These are phyloP conservation scores for Nemophila menziesii DNA, from an alignment of 257 asterid genomes.

Conservation along the genomic window DNA sequence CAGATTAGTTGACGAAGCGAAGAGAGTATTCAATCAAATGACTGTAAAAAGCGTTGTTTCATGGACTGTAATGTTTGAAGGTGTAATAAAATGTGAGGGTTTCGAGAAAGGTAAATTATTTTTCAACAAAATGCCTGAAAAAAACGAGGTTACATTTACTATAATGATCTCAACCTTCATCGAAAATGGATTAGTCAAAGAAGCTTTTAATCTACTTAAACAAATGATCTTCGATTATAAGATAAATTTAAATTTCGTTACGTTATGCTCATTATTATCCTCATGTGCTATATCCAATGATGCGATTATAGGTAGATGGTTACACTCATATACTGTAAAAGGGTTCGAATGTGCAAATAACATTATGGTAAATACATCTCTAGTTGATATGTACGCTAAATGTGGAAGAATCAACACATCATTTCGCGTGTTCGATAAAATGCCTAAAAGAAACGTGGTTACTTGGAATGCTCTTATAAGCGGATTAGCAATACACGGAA, in stretches of 20 bases:
- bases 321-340: slow-evolving; percentile 44
- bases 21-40: slow-evolving; percentile 43
- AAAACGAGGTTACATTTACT: slow-evolving; percentile 64
- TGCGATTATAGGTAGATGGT: slow-evolving; percentile 50
- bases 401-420: slow-evolving; percentile 58
- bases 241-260: slow-evolving; percentile 30
- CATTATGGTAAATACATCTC: slow-evolving; percentile 44
- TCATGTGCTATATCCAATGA: slow-evolving; percentile 62
- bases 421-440: slow-evolving; percentile 29
- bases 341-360: slow-evolving; percentile 21
- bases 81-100: slow-evolving; percentile 51
- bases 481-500: slow-evolving; percentile 84
- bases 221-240: slow-evolving; percentile 39
- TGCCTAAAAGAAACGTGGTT: slow-evolving; percentile 33
- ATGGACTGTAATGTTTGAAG: slow-evolving; percentile 69
- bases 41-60: slow-evolving; percentile 50
- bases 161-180: slow-evolving; percentile 41
- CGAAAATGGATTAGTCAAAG: slow-evolving; percentile 36
- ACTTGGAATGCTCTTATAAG: slow-evolving; percentile 69
- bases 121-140: slow-evolving; percentile 66
- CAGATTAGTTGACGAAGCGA: slow-evolving; percentile 35
- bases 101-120: slow-evolving; percentile 35
- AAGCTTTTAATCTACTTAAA: slow-evolving; percentile 39
- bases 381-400: slow-evolving; percentile 83
- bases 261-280: slow-evolving; percentile 46